phyloP scores from a whole-genome alignment of 257 asterid species.

The Prunella vulgaris region DNA sequence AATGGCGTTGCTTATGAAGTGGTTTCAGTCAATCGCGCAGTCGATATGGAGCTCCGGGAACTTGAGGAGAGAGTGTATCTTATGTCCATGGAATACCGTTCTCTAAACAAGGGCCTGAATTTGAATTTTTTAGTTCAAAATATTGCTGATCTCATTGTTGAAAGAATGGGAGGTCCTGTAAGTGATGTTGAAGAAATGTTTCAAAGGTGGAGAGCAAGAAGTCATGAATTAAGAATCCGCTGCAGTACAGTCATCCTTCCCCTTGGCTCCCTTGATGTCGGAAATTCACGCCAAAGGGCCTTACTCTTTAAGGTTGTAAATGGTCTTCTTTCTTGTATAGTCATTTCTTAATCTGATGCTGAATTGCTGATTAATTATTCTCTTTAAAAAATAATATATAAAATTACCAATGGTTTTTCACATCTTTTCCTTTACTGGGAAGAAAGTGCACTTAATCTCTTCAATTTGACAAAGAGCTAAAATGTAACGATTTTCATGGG shows the following conservation, averaged over 20 bases:
- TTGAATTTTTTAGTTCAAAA: conserved; percentile 57
- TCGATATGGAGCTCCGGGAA: conserved; percentile 62
- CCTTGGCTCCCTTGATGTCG: conserved; percentile 90
- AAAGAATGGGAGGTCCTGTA: conserved; percentile 97
- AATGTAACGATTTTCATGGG: neutral
- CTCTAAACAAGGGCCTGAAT: conserved; percentile 39
- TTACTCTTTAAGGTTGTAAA: conserved; percentile 87
- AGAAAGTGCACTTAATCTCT: neutral
- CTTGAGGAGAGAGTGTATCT: conserved; percentile 77
- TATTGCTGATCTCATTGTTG: conserved; percentile 83
- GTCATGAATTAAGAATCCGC: conserved; percentile 51
- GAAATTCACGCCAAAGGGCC: conserved; percentile 99
- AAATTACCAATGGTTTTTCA: neutral
- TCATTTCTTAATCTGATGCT: conserved; percentile 7
- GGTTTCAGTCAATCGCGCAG: conserved; percentile 64
- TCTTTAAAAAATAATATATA: neutral
- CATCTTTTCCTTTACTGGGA: neutral
- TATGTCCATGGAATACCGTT: conserved; percentile 53
- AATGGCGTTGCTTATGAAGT: conserved; percentile 70
- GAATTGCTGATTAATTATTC: neutral
- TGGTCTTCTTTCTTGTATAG: conserved; percentile 13
- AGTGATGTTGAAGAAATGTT: conserved; percentile 83
- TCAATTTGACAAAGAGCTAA: conserved; percentile 8
- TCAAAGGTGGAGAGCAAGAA: conserved; percentile 79
- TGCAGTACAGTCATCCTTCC: conserved; percentile 67